Evolutionary conservation across 805 yeast genomes (phyloP).

Genomic region (Kodamaea hsintzibuensis): DNA sequence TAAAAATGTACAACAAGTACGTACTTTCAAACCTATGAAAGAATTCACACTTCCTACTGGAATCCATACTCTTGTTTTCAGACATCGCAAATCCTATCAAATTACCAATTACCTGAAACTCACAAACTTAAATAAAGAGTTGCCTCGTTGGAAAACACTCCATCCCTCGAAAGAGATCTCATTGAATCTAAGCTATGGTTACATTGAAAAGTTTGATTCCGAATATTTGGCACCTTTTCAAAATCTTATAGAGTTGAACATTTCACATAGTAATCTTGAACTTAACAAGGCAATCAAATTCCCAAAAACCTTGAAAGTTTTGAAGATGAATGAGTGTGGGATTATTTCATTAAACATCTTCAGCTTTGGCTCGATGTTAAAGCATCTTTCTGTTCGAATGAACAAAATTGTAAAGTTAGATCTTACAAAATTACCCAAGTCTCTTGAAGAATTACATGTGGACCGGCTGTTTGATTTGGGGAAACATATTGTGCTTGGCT

Average conservation of each 20-base stretch:
- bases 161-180: not conserved
- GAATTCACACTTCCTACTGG: not conserved
- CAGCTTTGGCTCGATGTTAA: not conserved
- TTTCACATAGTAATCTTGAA: not conserved
- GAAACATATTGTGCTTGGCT: not conserved
- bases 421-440: not conserved
- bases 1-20: not conserved
- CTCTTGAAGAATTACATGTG: not conserved
- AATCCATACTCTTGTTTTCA: not conserved
- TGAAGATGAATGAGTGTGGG: conserved; percentile 1
- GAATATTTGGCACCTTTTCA: not conserved
- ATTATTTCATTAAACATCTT: not conserved
- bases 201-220: not conserved
- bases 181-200: not conserved
- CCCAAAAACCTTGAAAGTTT: not conserved
- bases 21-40: not conserved
- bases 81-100: not conserved
- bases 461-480: not conserved
- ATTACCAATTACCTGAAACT: not conserved
- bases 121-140: not conserved
- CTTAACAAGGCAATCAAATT: not conserved
- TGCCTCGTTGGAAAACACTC: not conserved
- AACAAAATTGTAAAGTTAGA: not conserved
- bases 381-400: not conserved
- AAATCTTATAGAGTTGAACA: not conserved